Evolutionary conservation across 2,329 filamentous ascomycete genomes (phyloP).

Genomic region (Diaporthe citri): DNA sequence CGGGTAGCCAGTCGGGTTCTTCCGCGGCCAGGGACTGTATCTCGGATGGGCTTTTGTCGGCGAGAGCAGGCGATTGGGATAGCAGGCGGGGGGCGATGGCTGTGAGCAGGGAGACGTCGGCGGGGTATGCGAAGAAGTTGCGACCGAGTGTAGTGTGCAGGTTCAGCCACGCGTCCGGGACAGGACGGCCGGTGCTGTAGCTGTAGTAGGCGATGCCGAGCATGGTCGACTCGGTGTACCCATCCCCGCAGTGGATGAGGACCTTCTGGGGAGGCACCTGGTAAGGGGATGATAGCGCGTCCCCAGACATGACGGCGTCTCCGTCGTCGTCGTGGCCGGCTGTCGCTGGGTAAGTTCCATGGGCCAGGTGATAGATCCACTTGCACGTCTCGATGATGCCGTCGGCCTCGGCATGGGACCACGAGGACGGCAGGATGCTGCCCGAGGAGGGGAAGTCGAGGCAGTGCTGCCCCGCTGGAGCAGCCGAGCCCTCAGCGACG

Average conservation of each 20-base stretch:
- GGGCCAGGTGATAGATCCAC: constrained; percentile 89
- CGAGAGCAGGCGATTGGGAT: constrained; percentile 72
- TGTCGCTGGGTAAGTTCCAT: constrained; percentile 65
- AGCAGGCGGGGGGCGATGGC: constrained; percentile 82
- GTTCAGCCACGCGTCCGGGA: constrained; percentile 88
- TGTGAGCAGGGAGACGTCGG: constrained; percentile 86
- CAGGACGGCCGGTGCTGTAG: constrained; percentile 85
- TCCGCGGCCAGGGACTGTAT: constrained; percentile 65
- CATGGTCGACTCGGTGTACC: constrained; percentile 94
- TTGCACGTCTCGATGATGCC: constrained; percentile 87
- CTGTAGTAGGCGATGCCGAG: constrained; percentile 92
- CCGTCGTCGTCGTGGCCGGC: constrained; percentile 59
- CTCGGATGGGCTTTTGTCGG: constrained; percentile 63
- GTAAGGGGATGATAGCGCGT: constrained; percentile 26
- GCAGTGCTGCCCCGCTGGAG: constrained; percentile 54
- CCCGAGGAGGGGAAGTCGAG: constrained; percentile 94
- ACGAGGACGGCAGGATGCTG: constrained; percentile 88
- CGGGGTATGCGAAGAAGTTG: constrained; percentile 97
- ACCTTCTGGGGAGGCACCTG: constrained; percentile 69
- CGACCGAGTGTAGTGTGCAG: constrained; percentile 84
- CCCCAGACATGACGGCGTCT: constrained; percentile 65
- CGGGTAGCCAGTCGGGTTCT: constrained; percentile 84
- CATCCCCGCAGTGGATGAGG: constrained; percentile 93
- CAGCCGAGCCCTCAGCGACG: constrained; percentile 69
- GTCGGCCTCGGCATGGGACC: constrained; percentile 85